Evolutionary conservation across 331 rosid genomes (phyloP).

Genomic region (Erythrophleum ivorense): DNA sequence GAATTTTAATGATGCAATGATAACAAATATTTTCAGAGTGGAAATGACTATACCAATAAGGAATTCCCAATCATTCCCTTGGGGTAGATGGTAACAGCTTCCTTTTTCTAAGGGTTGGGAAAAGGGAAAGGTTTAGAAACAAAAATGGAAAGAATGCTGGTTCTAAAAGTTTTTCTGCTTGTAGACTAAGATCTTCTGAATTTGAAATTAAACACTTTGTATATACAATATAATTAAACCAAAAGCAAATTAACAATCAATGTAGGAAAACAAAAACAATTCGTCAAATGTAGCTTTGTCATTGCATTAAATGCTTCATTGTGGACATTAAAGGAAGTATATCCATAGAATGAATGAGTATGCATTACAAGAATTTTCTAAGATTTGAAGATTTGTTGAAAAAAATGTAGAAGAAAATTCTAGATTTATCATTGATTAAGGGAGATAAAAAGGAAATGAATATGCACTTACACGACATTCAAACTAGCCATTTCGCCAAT

Average conservation of each 20-base stretch:
- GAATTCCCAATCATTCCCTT: neutral
- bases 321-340: neutral
- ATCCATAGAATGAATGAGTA: neutral
- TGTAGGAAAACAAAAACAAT: neutral
- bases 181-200: neutral
- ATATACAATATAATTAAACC: neutral
- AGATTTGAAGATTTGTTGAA: neutral
- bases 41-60: neutral
- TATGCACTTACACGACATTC: conserved; percentile 41
- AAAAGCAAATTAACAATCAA: neutral
- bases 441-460: neutral
- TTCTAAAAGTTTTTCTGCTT: neutral
- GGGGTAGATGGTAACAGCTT: too few relatives aligned
- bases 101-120: too few relatives aligned
- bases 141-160: neutral
- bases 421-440: neutral
- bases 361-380: neutral
- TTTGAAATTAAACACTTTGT: neutral
- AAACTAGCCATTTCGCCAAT: conserved; percentile 25
- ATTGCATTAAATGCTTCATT: neutral
- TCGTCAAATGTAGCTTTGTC: neutral
- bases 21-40: neutral
- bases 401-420: conserved; percentile 1
- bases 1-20: neutral
- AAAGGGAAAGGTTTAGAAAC: neutral